Percentiles rank a stretch among this genome's conserved stretches.
Conservation (phyloP, 2,329 filamentous ascomycete genomes). For the Acrocalymma vagum region DNA sequence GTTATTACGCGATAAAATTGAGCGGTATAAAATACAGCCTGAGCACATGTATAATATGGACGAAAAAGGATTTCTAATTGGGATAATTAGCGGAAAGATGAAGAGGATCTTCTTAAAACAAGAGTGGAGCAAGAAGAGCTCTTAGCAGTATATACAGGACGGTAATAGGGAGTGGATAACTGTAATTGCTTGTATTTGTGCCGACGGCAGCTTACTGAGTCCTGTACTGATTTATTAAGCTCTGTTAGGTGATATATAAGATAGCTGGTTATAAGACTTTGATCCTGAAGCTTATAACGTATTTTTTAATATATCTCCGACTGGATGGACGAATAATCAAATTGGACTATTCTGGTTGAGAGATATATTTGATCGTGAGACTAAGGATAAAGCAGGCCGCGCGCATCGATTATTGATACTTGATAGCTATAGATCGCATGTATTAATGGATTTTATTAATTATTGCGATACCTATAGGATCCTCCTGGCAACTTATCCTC, state of each 20-base stretch:
- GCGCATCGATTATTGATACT: conserved; percentile 9
- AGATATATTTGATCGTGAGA: conserved; percentile 12
- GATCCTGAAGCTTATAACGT: conserved; percentile 6
- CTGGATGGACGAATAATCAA: conserved; percentile 4
- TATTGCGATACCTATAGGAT: conserved; percentile 9
- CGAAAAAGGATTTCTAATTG: conserved; percentile 13
- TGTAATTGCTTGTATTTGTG: conserved; percentile 16
- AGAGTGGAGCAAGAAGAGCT: neutral
- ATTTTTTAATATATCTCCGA: too few species aligned
- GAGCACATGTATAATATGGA: conserved; percentile 13
- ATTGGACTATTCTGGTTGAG: conserved; percentile 5
- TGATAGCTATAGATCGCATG: conserved; percentile 6
- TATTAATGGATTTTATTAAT: conserved; percentile 11
- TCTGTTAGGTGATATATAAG: too few species aligned
- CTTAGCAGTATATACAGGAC: conserved; percentile 3
- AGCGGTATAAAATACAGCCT: conserved; percentile 4
- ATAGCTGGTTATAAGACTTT: conserved; percentile 3
- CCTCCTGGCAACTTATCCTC: conserved; percentile 6
- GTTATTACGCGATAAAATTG: conserved; percentile 12
- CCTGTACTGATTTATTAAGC: conserved; percentile 18
- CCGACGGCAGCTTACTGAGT: conserved; percentile 5
- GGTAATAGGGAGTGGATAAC: conserved; percentile 14
- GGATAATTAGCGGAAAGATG: neutral
- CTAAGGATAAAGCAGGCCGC: conserved; percentile 1
- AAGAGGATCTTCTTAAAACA: conserved; percentile 10